Evolutionary conservation across 2,329 filamentous ascomycete species (phyloP), one percentile per base, ranked within the genome.

Genomic region (Fusarium circinatum): DNA sequence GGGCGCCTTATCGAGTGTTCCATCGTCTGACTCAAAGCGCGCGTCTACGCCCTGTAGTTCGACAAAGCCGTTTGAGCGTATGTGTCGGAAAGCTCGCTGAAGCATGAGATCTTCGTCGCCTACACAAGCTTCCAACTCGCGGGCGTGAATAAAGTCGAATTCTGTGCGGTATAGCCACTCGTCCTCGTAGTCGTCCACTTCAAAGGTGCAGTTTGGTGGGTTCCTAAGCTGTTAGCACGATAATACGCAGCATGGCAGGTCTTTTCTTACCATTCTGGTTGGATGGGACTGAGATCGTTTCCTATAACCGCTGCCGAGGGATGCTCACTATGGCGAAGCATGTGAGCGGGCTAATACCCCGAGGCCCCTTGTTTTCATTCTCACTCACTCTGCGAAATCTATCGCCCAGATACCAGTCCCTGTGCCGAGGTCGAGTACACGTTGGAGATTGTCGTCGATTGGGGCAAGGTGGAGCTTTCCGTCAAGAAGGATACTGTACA

Each of bases 331-430:
- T 41, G 5, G 30, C n/a, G 20, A 12, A n/a, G 20, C 3, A 15
- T 8, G 6, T 49, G 22, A 58, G 20, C 5, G 20, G 20, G 30
- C 20, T 36, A n/a, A 18, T n/a, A 54, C 24, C 32, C 17, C 2
- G 48, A 18, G 9, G 2, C 3, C 15, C 15, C 17, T 20, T 13
- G 20, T 3, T 30, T 17, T 6, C 8, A 20, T 26, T 26, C 1
- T 12, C 14, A n/a, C 70, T 48, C 22, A 73, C 70, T 73, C 70
- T 30, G 70, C 70, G 42, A 73, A 73, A 8, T 73, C 69, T 20
- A 73, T 73, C 5, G 62, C 69, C 69, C 69, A 71, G 4, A 71
- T 71, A 9, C 69, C 70, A 13, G 70, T 73, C 0, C 71, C 71
- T 6, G 71, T 74, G 15, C 71, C 71, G 6, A 72, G 68, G 22